Conservation (phyloP, 805 yeast species). For the Schwanniomyces vanrijiae region DNA sequence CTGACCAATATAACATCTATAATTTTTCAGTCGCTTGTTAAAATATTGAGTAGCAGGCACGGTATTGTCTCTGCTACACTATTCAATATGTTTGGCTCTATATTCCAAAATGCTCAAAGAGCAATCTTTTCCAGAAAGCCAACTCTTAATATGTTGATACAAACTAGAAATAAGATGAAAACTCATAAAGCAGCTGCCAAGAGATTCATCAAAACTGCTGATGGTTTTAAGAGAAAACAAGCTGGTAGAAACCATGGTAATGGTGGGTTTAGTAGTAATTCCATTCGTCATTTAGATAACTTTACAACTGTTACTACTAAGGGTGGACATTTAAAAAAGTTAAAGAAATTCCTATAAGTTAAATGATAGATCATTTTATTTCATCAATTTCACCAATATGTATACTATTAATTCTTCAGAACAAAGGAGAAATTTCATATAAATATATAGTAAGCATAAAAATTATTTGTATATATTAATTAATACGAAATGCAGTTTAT, state of each 20-base stretch:
- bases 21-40: neutral
- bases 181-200: slow-evolving; percentile 87
- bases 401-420: neutral
- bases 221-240: slow-evolving; percentile 53
- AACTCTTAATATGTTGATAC: slow-evolving; percentile 25
- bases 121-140: slow-evolving; percentile 17
- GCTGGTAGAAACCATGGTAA: slow-evolving; percentile 94
- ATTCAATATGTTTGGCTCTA: slow-evolving; percentile 4
- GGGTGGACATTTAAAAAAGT: slow-evolving; percentile 59
- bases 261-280: slow-evolving; percentile 75
- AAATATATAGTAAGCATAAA: neutral
- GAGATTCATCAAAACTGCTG: slow-evolving; percentile 77
- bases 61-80: neutral
- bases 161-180: slow-evolving; percentile 54
- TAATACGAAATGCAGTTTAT: neutral
- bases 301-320: slow-evolving; percentile 51
- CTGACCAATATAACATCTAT: neutral
- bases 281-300: slow-evolving; percentile 58
- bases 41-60: neutral
- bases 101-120: slow-evolving; percentile 2
- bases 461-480: slow-evolving; percentile 1
- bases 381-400: neutral
- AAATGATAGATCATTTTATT: neutral
- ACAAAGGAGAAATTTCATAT: neutral
- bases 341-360: slow-evolving; percentile 37